phyloP scores from a whole-genome alignment of 768 basidiomycete species.

The Trametes cingulata region DNA sequence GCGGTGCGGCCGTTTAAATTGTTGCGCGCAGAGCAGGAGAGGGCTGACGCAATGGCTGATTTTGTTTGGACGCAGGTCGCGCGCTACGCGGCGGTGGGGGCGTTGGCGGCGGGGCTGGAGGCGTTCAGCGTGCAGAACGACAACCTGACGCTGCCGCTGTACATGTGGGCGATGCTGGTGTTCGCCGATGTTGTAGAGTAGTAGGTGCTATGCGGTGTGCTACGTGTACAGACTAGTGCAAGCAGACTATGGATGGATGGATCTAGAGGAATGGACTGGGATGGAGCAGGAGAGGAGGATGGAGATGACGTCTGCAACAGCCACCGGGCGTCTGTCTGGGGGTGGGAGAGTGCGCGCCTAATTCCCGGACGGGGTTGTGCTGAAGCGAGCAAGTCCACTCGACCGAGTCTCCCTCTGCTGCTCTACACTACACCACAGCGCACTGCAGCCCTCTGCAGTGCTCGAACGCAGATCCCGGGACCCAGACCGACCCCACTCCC shows the following conservation, averaged over 20 bases:
- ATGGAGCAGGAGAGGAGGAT: not conserved
- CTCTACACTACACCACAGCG: too few species aligned
- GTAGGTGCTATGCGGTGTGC: too few species aligned
- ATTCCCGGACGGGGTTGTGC: not conserved
- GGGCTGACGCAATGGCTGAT: not conserved
- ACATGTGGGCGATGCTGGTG: constrained; percentile 88
- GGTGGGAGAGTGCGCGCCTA: not conserved
- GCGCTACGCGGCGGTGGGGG: constrained; percentile 64
- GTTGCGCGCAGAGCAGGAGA: too few species aligned
- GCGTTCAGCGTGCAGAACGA: constrained; percentile 96
- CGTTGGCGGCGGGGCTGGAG: constrained; percentile 76
- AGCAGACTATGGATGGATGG: not conserved
- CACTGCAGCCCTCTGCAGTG: too few species aligned
- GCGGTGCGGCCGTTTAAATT: too few species aligned
- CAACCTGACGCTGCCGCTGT: constrained; percentile 94
- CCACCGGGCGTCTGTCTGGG: constrained; percentile 2
- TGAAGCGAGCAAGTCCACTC: not conserved
- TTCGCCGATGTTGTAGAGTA: constrained; percentile 46
- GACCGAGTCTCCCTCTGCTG: too few species aligned
- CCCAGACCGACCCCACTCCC: too few species aligned
- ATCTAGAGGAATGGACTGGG: not conserved
- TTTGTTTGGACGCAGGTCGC: constrained; percentile 46
- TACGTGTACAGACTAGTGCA: not conserved
- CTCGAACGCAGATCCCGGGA: too few species aligned
- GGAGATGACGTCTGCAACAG: constrained; percentile 11